Evolutionary conservation across 768 basidiomycete species (phyloP), one percentile per base, ranked within the genome.

Genomic region (Hysterangium stoloniferum): DNA sequence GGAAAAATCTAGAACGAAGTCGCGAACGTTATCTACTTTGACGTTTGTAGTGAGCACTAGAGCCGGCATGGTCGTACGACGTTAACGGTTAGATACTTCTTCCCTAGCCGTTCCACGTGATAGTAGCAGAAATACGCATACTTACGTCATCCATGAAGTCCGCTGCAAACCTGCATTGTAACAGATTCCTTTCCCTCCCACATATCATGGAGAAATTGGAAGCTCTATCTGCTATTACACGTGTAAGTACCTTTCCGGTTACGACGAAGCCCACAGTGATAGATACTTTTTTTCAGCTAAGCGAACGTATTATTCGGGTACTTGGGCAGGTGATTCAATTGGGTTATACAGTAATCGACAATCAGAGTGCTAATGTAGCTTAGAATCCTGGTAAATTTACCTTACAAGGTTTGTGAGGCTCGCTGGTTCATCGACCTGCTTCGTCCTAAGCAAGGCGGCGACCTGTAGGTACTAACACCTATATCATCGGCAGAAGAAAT

Each of bases 311-410:
- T 1, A 68, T 81, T 6, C 71, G 88, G 54, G 71, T 91, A 6
- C 66, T 91, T 17, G 88, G 84, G 3, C 86, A 89, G 80, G 88
- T 86, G 61, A 40, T 68, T 60, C 36, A 38, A 49, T 13, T 43
- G 9, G 2, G 1, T 31, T 32, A 32, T 8, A 22, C 42, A 20
- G 42, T 43, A 15, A 42, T 31, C 41, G 19, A 44, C 33, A 27
- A 41, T 27, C 11, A 25, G 46, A 48, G 25, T 27, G 33, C 34
- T 45, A 24, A 43, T 22, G 33, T 40, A 44, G 40, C 20, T 7
- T 57, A 92, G 86, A 94, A 95, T 59, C 89, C 91, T 6, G 85
- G 90, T 3, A 82, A 86, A 58, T 92, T 88, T 62, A 92, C 90
- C 0, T 71, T 95, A 0, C 89, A 93, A 71, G 91, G 88, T 83